These are phyloP conservation scores for Metschnikowia lachancei DNA, from an alignment of 805 yeast genomes.

Conservation along the genomic window DNA sequence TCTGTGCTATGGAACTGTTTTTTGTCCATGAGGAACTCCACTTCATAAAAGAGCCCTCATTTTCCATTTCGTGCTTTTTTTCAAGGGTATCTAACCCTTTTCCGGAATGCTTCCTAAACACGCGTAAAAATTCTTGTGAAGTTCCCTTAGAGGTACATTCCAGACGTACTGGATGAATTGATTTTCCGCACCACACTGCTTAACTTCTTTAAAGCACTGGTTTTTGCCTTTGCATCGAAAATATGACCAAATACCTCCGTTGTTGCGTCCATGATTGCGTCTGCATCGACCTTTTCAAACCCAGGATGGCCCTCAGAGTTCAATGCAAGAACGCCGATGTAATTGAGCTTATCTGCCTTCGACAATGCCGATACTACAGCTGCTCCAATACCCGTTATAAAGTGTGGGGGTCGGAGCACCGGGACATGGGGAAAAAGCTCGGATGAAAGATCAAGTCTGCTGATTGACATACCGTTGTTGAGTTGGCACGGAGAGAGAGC, in stretches of 20 bases:
- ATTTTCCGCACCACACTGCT: conserved; percentile 24
- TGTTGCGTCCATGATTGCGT: conserved; percentile 37
- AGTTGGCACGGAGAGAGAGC: conserved; percentile 38
- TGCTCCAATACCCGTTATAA: conserved; percentile 58
- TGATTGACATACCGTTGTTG: conserved; percentile 30
- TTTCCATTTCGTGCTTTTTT: background rate
- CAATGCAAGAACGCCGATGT: conserved; percentile 28
- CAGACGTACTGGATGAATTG: conserved; percentile 26
- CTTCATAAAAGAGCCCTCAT: background rate
- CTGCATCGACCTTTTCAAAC: conserved; percentile 51
- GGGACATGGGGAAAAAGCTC: conserved; percentile 19
- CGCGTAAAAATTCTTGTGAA: no score
- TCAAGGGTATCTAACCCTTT: background rate
- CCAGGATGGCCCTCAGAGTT: conserved; percentile 65
- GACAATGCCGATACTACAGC: conserved; percentile 32
- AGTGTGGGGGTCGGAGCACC: conserved; percentile 56
- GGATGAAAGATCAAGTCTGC: conserved; percentile 21
- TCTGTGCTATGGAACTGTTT: conserved; percentile 95
- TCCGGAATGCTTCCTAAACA: no score
- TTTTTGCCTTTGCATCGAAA: conserved; percentile 3
- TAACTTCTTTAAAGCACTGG: conserved; percentile 16
- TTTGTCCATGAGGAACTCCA: conserved; percentile 68
- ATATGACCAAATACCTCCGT: conserved; percentile 4
- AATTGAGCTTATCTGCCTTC: background rate
- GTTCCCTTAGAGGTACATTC: conserved; percentile 24